A percentile compares a stretch with the other conserved stretches of the same genome.
Conservation (phyloP, 768 basidiomycete genomes). For the Auricularia cornea region DNA sequence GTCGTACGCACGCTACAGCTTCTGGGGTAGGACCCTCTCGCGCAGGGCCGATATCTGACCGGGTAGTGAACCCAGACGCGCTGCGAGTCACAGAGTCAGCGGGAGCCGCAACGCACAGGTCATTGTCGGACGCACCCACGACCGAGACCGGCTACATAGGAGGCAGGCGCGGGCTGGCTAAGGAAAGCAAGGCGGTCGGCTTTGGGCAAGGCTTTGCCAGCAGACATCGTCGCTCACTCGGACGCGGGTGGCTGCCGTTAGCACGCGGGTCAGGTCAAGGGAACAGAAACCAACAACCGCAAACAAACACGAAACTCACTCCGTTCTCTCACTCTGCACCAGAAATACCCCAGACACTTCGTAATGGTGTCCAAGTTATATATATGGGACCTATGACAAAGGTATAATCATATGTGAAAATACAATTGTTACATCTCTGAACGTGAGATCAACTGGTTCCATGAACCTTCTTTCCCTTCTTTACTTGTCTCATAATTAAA, state of each 20-base stretch:
- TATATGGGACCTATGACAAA: too few relatives aligned
- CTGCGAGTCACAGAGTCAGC: conserved; percentile 29
- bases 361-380: too few relatives aligned
- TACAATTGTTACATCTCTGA: too few relatives aligned
- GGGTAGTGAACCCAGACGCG: conserved; percentile 95
- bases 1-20: conserved; percentile 62
- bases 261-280: too few relatives aligned
- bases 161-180: conserved; percentile 90
- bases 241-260: background rate
- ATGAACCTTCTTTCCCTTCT: too few relatives aligned
- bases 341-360: too few relatives aligned
- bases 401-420: too few relatives aligned
- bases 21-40: conserved; percentile 91
- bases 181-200: conserved; percentile 79
- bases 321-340: too few relatives aligned
- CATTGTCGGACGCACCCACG: conserved; percentile 58
- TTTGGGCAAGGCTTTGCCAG: conserved; percentile 24
- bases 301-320: too few relatives aligned
- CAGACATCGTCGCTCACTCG: conserved; percentile 5
- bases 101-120: background rate
- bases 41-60: conserved; percentile 97
- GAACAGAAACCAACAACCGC: too few relatives aligned
- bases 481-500: too few relatives aligned
- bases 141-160: conserved; percentile 97
- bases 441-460: too few relatives aligned